Conservation (phyloP, 441 rosid species). For the Theobroma grandiflorum region DNA sequence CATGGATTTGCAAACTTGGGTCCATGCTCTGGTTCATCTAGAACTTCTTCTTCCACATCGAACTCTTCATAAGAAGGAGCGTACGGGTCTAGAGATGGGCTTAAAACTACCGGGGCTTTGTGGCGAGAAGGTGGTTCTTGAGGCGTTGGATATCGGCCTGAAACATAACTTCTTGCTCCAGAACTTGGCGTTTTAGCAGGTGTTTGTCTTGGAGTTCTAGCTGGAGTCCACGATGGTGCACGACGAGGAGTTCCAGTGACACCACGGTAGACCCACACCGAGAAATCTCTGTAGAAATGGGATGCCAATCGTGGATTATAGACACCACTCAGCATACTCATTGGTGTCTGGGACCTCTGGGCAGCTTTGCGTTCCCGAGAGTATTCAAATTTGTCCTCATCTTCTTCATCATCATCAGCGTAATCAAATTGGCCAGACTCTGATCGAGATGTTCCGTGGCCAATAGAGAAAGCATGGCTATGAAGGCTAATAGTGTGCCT, state of each 20-base stretch:
- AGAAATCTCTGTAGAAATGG: constrained; percentile 71
- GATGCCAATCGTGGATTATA: constrained; percentile 66
- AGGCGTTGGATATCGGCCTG: constrained; percentile 44
- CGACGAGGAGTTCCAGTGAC: constrained; percentile 60
- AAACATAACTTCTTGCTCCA: constrained; percentile 37
- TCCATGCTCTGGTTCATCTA: constrained; percentile 52
- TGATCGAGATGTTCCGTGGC: constrained; percentile 36
- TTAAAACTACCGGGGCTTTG: constrained; percentile 41
- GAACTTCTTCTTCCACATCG: constrained; percentile 34
- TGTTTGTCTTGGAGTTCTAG: constrained; percentile 54
- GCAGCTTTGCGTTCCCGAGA: constrained; percentile 57
- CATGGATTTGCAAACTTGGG: constrained; percentile 72
- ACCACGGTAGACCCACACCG: constrained; percentile 65
- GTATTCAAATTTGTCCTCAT: constrained; percentile 51
- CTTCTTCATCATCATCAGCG: constrained; percentile 38
- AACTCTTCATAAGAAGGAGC: constrained; percentile 49
- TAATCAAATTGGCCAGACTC: constrained; percentile 38
- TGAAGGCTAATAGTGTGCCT: constrained; percentile 48
- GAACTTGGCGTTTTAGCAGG: constrained; percentile 46
- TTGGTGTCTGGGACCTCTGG: constrained; percentile 45
- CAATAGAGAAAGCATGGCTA: constrained; percentile 49
- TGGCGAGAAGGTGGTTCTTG: constrained; percentile 33
- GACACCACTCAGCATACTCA: constrained; percentile 44
- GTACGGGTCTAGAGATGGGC: constrained; percentile 36
- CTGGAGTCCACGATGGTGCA: constrained; percentile 71